These are phyloP conservation scores for Fusarium sp. DNA, from an alignment of 2,329 filamentous ascomycete species.

Conservation along the genomic window DNA sequence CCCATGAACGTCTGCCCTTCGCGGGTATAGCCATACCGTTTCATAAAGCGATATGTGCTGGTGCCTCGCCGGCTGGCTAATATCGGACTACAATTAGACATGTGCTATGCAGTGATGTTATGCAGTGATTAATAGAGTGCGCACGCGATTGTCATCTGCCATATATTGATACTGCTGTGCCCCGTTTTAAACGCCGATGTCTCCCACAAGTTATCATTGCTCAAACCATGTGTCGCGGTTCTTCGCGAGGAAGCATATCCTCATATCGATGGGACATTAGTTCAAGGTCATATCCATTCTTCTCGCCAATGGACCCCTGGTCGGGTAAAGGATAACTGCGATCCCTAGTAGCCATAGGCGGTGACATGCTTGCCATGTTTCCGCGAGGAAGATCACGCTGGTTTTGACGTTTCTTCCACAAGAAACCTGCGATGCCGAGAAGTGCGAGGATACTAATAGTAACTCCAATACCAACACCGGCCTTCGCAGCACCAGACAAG, in stretches of 20 bases:
- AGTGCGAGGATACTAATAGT: constrained; percentile 53
- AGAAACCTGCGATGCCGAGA: constrained; percentile 49
- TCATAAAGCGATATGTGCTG: background rate
- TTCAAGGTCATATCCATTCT: constrained; percentile 57
- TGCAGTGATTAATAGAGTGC: background rate
- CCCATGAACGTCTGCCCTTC: background rate
- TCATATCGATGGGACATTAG: constrained; percentile 63
- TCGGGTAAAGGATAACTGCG: constrained; percentile 49
- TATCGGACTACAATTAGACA: background rate
- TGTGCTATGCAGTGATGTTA: background rate
- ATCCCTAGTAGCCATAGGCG: constrained; percentile 58
- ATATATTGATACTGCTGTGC: constrained; percentile 14
- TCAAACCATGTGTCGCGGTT: constrained; percentile 56
- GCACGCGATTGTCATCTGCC: constrained; percentile 2
- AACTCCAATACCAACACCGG: constrained; percentile 59
- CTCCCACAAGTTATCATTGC: constrained; percentile 3
- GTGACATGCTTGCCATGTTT: constrained; percentile 57
- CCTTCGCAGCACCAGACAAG: constrained; percentile 51
- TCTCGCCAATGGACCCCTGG: constrained; percentile 47
- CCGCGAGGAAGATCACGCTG: constrained; percentile 43
- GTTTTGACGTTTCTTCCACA: constrained; percentile 40
- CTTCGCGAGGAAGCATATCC: constrained; percentile 62
- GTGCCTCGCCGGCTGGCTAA: background rate
- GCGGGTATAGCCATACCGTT: background rate
- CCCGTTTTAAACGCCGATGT: constrained; percentile 8